A percentile compares a stretch with the other conserved stretches of the same genome.
phyloP scores from a whole-genome alignment of 805 yeast species.

The Yamadazyma takamatsuzukensis region DNA sequence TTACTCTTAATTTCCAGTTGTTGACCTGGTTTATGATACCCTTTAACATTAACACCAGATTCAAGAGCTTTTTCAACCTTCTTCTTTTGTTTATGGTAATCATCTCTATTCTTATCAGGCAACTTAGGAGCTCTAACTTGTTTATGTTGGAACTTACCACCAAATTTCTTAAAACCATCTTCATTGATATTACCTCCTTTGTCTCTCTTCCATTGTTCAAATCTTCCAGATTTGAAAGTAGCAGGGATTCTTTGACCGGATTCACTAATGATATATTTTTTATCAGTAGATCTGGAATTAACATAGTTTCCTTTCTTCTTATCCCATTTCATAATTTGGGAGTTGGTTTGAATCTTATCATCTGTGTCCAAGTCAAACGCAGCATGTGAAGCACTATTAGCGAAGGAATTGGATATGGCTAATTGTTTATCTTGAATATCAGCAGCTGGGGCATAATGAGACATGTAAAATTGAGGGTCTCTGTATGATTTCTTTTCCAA shows the following conservation, averaged over 20 bases:
- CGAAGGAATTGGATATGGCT: conserved; percentile 56
- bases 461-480: conserved; percentile 77
- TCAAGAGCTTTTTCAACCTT: conserved; percentile 78
- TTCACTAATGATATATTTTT: conserved; percentile 90
- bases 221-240: conserved; percentile 83
- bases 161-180: conserved; percentile 7
- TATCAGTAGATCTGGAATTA: conserved; percentile 73
- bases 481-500: conserved; percentile 48
- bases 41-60: conserved; percentile 69
- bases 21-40: conserved; percentile 48
- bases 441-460: conserved; percentile 84
- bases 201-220: conserved; percentile 84
- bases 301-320: conserved; percentile 87
- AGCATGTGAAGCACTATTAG: conserved; percentile 79
- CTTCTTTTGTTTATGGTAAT: conserved; percentile 76
- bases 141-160: conserved; percentile 62
- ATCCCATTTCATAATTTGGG: conserved; percentile 86
- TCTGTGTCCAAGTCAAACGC: conserved; percentile 79
- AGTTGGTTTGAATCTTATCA: conserved; percentile 67
- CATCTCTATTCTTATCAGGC: conserved; percentile 90
- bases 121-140: conserved; percentile 74
- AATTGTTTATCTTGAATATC: conserved; percentile 80
- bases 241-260: conserved; percentile 93
- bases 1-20: conserved; percentile 60
- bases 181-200: conserved; percentile 5